Evolutionary conservation across 2,329 filamentous ascomycete species (phyloP), one percentile per base, ranked within the genome.

Genomic region (Tolypocladium capitatum): DNA sequence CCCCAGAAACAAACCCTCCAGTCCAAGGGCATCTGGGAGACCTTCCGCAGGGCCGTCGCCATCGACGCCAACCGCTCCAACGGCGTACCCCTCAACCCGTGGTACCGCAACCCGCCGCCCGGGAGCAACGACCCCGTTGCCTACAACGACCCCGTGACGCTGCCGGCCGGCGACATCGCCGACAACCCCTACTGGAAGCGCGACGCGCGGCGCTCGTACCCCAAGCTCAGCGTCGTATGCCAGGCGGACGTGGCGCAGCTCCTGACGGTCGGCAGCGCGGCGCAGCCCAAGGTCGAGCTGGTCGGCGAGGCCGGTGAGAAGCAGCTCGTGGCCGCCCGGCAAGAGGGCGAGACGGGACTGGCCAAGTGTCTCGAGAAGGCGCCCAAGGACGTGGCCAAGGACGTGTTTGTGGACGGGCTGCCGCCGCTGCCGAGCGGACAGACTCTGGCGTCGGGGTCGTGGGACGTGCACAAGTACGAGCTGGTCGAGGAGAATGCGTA

Each of bases 1-100:
- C 30, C 33, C 40, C 60, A 98, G 91, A 97, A 97, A 86, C 91
- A 98, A 72, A 94, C 90, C 33, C 74, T 97, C 54, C 86, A 95
- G 64, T 92, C 91, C 46, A 80, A 76, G 35, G 92, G 92, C 36
- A 72, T 97, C 67, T 97, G 88, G 86, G 89, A 91, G 63, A 72
- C 72, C 48, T 71, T 98, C 65, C 89, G 90, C 65, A 80, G 81
- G 56, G 64, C 83, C 58, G 68, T 96, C 56, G 80, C 88, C 56
- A 72, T 98, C 60, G 91, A 95, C 66, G 78, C 89, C 33, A 81
- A 86, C 61, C 90, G 92, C 55, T 96, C 90, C 56, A 89, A 84
- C 60, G 92, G 92, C 67, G 73, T 98, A 20, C 92, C 92, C 43
- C 73, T 98, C 60, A 97, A 97, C 76, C 82, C 89, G 36, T 83